phyloP scores from a whole-genome alignment of 441 rosid species.

The Aquilaria agallochum region DNA sequence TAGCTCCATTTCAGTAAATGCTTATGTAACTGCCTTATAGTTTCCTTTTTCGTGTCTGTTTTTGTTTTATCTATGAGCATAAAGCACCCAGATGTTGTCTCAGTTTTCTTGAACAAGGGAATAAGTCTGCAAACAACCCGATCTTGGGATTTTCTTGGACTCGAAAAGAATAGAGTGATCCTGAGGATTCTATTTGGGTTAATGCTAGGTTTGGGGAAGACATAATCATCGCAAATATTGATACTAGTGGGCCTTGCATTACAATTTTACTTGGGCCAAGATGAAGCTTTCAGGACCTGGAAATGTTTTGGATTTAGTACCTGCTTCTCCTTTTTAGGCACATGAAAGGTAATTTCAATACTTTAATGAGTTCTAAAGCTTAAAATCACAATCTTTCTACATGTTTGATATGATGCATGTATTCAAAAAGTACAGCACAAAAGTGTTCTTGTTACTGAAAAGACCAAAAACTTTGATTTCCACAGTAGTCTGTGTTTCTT shows the following conservation, averaged over 20 bases:
- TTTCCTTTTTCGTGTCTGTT: background rate
- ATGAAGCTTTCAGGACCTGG: too few species aligned
- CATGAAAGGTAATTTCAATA: too few species aligned
- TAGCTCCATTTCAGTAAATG: background rate
- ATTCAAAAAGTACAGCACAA: too few species aligned
- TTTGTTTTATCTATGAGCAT: background rate
- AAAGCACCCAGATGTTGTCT: conserved; percentile 41
- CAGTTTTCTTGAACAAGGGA: conserved; percentile 40
- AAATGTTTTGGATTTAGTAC: too few species aligned
- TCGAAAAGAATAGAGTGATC: conserved; percentile 30
- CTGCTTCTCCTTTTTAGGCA: too few species aligned
- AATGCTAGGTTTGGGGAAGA: conserved; percentile 40
- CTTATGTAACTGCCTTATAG: background rate
- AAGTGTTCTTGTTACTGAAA: too few species aligned
- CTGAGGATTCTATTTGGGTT: conserved; percentile 29
- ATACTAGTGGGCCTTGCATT: conserved; percentile 26
- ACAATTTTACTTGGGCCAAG: background rate
- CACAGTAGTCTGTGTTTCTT: too few species aligned
- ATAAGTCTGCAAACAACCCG: conserved; percentile 41
- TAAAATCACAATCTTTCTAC: too few species aligned
- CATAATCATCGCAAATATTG: conserved; percentile 39
- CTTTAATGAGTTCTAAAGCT: too few species aligned
- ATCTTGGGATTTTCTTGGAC: conserved; percentile 45
- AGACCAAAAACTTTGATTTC: too few species aligned
- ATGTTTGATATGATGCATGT: too few species aligned